These are phyloP conservation scores for Aspergillus oerlinghausenensis DNA, from an alignment of 2,329 filamentous ascomycete species.

Conservation along the genomic window DNA sequence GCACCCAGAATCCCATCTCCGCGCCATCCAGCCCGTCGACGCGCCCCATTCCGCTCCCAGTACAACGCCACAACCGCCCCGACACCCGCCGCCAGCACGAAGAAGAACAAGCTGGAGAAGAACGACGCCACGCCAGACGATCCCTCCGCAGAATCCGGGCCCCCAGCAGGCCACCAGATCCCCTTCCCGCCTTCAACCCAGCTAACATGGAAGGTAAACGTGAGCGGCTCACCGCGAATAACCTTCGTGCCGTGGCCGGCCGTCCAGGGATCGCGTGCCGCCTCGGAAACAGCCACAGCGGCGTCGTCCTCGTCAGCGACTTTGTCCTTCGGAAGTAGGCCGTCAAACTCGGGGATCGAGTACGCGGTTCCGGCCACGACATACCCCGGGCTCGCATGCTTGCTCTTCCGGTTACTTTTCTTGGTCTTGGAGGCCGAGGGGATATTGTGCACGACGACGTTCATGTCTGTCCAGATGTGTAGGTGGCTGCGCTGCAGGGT, in stretches of 20 bases:
- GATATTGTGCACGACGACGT: slow-evolving; percentile 70
- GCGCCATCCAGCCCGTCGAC: slow-evolving; percentile 28
- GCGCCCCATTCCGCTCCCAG: slow-evolving; percentile 31
- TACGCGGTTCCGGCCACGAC: slow-evolving; percentile 87
- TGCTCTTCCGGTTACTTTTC: slow-evolving; percentile 54
- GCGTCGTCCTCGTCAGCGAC: slow-evolving; percentile 26
- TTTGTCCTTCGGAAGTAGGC: slow-evolving; percentile 26
- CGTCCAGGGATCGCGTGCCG: slow-evolving; percentile 44
- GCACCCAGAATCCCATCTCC: slow-evolving; percentile 46
- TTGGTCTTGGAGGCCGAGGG: slow-evolving; percentile 23
- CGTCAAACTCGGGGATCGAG: slow-evolving; percentile 67
- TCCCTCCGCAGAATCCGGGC: slow-evolving; percentile 2
- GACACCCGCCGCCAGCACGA: slow-evolving; percentile 31
- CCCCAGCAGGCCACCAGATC: slow-evolving; percentile 28
- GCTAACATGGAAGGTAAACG: slow-evolving; percentile 71
- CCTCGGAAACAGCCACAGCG: slow-evolving; percentile 40
- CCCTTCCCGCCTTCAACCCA: slow-evolving; percentile 56
- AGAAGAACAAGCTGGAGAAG: slow-evolving; percentile 32
- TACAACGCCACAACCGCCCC: slow-evolving; percentile 34
- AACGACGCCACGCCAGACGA: slow-evolving; percentile 13
- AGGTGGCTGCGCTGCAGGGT: slow-evolving; percentile 85
- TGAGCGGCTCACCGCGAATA: slow-evolving; percentile 81
- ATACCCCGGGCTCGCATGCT: slow-evolving; percentile 56
- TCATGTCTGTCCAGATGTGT: slow-evolving; percentile 84
- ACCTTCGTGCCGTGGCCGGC: slow-evolving; percentile 57